A percentile compares a stretch with the other conserved stretches of the same genome.
Evolutionary conservation across 192 early-diverging fungal species (phyloP).

Genomic region (Coemansia sp.): DNA sequence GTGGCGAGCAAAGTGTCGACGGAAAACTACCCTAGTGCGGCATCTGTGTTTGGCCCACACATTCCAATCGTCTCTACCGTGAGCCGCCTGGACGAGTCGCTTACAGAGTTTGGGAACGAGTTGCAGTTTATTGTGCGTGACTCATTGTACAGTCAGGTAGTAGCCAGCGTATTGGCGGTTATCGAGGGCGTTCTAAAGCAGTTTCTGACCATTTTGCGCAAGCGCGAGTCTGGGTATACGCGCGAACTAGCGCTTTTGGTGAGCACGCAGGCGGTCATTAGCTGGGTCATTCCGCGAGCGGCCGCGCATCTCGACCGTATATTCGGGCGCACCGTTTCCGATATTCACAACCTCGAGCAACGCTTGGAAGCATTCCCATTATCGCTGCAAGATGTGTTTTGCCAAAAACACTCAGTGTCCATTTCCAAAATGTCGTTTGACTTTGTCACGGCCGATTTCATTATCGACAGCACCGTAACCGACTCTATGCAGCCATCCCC

Average conservation of each 20-base stretch:
- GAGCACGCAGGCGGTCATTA: constrained; percentile 50
- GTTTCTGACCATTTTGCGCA: constrained; percentile 43
- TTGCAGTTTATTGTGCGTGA: constrained; percentile 54
- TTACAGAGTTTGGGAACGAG: constrained; percentile 54
- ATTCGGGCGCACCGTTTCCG: constrained; percentile 51
- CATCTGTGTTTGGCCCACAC: constrained; percentile 38
- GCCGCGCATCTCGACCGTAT: constrained; percentile 46
- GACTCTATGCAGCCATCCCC: constrained; percentile 43
- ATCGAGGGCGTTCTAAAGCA: constrained; percentile 56
- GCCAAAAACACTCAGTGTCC: constrained; percentile 44
- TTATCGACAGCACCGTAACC: constrained; percentile 18
- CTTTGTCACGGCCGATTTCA: constrained; percentile 40
- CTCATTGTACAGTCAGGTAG: constrained; percentile 56
- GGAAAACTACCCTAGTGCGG: constrained; percentile 15
- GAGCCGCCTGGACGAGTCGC: constrained; percentile 45
- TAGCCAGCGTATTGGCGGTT: constrained; percentile 46
- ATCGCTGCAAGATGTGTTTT: constrained; percentile 56
- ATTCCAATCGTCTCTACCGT: constrained; percentile 47
- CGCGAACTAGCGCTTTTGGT: constrained; percentile 51
- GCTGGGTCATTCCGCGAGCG: constrained; percentile 51
- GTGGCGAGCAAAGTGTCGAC: constrained; percentile 56
- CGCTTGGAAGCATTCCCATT: constrained; percentile 53
- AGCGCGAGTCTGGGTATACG: constrained; percentile 16
- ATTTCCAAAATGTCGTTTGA: constrained; percentile 37
- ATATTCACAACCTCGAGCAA: constrained; percentile 55